Conservation (phyloP, 768 basidiomycete species). For the Candolleomyces eurysporus region DNA sequence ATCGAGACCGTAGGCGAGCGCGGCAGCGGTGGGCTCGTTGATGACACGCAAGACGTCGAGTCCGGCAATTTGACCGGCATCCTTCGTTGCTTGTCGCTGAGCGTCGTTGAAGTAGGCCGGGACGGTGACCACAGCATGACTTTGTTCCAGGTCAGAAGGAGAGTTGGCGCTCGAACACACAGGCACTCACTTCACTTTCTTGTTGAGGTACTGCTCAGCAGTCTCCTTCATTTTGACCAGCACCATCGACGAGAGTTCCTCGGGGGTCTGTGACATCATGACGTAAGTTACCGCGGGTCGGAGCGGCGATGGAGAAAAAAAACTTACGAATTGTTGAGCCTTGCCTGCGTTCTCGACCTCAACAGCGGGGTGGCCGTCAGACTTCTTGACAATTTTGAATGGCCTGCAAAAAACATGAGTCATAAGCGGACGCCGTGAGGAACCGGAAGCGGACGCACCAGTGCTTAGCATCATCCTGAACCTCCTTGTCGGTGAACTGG, state of each 20-base stretch:
- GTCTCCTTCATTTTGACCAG: slow-evolving; percentile 94
- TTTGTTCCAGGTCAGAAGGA: slow-evolving; percentile 23
- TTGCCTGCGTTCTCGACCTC: slow-evolving; percentile 87
- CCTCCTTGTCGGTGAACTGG: slow-evolving; percentile 90
- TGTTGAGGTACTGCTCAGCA: slow-evolving; percentile 89
- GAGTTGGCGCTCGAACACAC: neutral
- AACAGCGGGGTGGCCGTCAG: slow-evolving; percentile 76
- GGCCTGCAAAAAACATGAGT: slow-evolving; percentile 49
- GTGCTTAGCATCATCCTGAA: slow-evolving; percentile 84
- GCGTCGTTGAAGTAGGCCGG: slow-evolving; percentile 99
- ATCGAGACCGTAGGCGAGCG: slow-evolving; percentile 96
- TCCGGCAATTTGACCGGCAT: slow-evolving; percentile 96
- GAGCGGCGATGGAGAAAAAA: neutral
- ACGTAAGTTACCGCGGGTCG: slow-evolving; percentile 6
- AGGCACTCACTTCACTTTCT: slow-evolving; percentile 83
- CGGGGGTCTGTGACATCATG: slow-evolving; percentile 59
- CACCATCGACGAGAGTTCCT: slow-evolving; percentile 87
- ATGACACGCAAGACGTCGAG: slow-evolving; percentile 97
- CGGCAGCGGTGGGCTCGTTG: slow-evolving; percentile 98
- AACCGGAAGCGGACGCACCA: slow-evolving; percentile 48
- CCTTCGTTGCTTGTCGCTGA: slow-evolving; percentile 97
- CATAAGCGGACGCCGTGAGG: neutral
- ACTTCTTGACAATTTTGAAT: slow-evolving; percentile 70
- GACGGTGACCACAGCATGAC: slow-evolving; percentile 90
- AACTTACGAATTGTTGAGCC: slow-evolving; percentile 71